A percentile compares a stretch with the other conserved stretches of the same genome.
Evolutionary conservation across 2,329 filamentous ascomycete genomes (phyloP).

Genomic region (Dactylellina haptotyla): DNA sequence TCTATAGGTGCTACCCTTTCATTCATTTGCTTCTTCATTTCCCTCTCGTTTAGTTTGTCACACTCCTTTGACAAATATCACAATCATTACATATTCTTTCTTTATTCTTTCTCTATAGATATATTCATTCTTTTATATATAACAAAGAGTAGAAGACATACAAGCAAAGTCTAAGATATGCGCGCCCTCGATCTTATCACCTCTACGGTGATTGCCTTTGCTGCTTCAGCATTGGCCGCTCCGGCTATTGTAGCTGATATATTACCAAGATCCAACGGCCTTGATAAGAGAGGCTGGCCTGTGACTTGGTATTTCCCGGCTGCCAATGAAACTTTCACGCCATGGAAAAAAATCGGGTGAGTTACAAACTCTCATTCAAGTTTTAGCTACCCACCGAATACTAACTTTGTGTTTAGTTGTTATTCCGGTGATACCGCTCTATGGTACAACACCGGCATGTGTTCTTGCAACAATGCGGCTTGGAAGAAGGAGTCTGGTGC

Average conservation of each 20-base stretch:
- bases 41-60: conserved; percentile 1
- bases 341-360: conserved; percentile 6
- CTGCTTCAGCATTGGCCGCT: background rate
- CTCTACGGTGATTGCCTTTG: background rate
- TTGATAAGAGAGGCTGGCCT: conserved; percentile 1
- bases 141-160: background rate
- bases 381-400: background rate
- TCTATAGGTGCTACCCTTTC: conserved; percentile 17
- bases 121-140: background rate
- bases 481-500: background rate
- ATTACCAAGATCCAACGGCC: background rate
- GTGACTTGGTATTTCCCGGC: conserved; percentile 6
- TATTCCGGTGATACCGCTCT: background rate
- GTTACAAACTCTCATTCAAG: background rate
- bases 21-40: background rate
- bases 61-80: background rate
- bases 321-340: background rate
- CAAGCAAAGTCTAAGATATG: background rate
- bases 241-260: background rate
- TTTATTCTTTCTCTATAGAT: background rate
- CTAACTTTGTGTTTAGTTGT: conserved; percentile 10
- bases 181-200: background rate
- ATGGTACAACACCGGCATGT: conserved; percentile 6
- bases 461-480: conserved; percentile 9
- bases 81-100: background rate